A percentile compares a stretch with the other conserved stretches of the same genome.
Conservation (phyloP, 306 rosid genomes). For the Acacia melanoxylon region DNA sequence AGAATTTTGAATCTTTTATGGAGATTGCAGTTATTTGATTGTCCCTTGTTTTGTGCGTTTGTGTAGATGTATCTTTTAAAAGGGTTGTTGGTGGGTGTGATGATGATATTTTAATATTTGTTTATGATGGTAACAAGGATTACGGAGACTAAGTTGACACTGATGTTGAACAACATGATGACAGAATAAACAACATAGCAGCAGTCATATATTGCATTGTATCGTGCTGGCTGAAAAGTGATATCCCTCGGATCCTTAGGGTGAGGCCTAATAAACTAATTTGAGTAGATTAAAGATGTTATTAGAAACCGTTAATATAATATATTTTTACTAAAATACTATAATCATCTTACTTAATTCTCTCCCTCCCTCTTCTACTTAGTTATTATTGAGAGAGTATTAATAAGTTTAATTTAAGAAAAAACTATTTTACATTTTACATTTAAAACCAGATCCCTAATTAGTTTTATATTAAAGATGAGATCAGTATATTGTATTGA, state of each 20-base stretch:
- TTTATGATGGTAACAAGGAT: not conserved
- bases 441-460: too few species aligned
- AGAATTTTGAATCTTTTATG: not conserved
- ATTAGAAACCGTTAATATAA: too few species aligned
- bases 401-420: too few species aligned
- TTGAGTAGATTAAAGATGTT: accelerated
- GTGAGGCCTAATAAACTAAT: too few species aligned
- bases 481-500: not conserved
- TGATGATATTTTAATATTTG: not conserved
- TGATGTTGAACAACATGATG: not conserved
- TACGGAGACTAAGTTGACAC: not conserved
- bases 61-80: not conserved
- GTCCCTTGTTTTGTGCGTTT: not conserved
- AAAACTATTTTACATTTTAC: too few species aligned
- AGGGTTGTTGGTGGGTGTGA: not conserved
- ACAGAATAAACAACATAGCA: not conserved
- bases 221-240: not conserved
- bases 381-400: too few species aligned
- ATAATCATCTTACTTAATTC: too few species aligned
- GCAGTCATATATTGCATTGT: not conserved
- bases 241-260: too few species aligned
- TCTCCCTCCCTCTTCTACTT: too few species aligned
- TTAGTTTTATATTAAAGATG: too few species aligned
- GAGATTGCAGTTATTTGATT: not conserved
- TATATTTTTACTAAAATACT: too few species aligned